These are phyloP conservation scores for Neoscytalidium dimidiatum DNA, from an alignment of 2,329 filamentous ascomycete genomes.

Conservation along the genomic window DNA sequence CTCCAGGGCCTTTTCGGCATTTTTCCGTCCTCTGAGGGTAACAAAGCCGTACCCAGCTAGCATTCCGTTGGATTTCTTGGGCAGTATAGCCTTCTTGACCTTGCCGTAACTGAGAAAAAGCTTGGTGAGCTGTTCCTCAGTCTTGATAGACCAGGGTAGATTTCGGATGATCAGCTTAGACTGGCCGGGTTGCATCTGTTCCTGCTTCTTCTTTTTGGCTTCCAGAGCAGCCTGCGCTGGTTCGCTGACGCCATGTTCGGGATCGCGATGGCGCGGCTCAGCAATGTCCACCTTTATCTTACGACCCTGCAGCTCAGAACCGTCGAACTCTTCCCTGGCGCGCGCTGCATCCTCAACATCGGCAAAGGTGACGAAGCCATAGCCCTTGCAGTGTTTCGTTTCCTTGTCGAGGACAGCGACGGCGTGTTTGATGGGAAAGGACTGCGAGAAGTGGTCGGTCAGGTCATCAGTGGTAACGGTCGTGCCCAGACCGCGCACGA, in stretches of 20 bases:
- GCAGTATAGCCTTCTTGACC: slow-evolving; percentile 83
- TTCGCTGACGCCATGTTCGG: slow-evolving; percentile 35
- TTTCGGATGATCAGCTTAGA: slow-evolving; percentile 87
- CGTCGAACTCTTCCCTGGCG: slow-evolving; percentile 80
- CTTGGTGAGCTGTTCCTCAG: slow-evolving; percentile 73
- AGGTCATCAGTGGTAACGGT: slow-evolving; percentile 78
- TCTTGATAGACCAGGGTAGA: slow-evolving; percentile 93
- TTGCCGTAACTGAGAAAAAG: slow-evolving; percentile 90
- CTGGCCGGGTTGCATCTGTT: slow-evolving; percentile 64
- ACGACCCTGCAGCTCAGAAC: slow-evolving; percentile 73
- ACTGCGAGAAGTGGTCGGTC: slow-evolving; percentile 88
- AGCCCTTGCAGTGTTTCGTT: slow-evolving; percentile 87
- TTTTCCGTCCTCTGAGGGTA: slow-evolving; percentile 81
- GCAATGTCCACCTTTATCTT: slow-evolving; percentile 86
- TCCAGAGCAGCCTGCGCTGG: slow-evolving; percentile 46
- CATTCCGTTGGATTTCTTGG: slow-evolving; percentile 67
- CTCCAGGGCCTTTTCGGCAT: slow-evolving; percentile 85
- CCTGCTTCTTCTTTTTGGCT: slow-evolving; percentile 68
- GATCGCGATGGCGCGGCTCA: slow-evolving; percentile 72
- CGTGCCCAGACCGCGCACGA: slow-evolving; percentile 83
- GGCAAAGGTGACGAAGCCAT: slow-evolving; percentile 95
- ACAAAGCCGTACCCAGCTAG: slow-evolving; percentile 93
- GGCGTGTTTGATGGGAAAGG: slow-evolving; percentile 93
- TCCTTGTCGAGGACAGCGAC: slow-evolving; percentile 84
- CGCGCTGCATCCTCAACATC: slow-evolving; percentile 86